Percentiles rank a stretch among this genome's conserved stretches.
phyloP scores from a whole-genome alignment of 441 rosid genomes.

The Syzygium syzygioides region DNA sequence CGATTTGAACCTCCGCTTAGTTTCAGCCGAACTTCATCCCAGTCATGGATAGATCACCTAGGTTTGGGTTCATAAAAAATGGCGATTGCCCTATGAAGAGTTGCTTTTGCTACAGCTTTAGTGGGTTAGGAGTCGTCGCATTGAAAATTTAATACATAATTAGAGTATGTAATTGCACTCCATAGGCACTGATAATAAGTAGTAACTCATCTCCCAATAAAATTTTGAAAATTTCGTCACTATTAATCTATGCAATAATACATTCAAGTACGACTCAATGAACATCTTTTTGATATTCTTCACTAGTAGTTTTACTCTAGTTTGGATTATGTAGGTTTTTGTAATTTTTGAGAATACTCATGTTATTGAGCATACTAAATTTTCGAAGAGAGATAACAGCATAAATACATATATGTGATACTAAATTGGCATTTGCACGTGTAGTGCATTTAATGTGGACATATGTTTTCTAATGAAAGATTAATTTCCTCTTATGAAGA shows the following conservation, averaged over 20 bases:
- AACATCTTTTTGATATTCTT: neutral
- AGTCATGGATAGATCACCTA: neutral
- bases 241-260: neutral
- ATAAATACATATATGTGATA: neutral
- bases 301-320: neutral
- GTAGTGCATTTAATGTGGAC: neutral
- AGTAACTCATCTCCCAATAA: neutral
- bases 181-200: neutral
- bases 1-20: neutral
- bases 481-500: neutral
- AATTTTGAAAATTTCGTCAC: neutral
- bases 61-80: neutral
- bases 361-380: neutral
- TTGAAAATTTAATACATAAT: neutral
- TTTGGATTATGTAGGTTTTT: neutral
- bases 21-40: neutral
- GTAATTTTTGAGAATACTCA: neutral
- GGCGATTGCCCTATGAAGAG: neutral
- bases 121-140: neutral
- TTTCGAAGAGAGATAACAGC: neutral
- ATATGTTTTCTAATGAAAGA: neutral
- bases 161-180: neutral
- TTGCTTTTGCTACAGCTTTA: neutral
- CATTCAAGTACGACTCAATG: neutral
- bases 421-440: neutral